Evolutionary conservation across 73 alveolate genomes (phyloP).

Genomic region (Diophrys sp.): DNA sequence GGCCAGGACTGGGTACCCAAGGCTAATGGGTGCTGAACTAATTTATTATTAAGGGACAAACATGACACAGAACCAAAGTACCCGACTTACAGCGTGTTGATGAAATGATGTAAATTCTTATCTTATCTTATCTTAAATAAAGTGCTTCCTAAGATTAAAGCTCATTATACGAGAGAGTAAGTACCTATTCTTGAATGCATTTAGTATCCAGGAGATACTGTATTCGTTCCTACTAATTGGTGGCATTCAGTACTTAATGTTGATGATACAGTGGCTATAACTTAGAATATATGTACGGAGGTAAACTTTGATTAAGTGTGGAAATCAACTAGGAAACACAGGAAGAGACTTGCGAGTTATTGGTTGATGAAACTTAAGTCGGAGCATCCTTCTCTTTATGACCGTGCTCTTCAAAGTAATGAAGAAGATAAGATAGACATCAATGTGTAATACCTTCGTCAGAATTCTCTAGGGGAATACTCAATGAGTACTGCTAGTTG

Average conservation of each 20-base stretch:
- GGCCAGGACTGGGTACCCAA: too few relatives aligned
- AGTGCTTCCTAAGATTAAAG: too few relatives aligned
- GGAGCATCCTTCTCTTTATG: slow-evolving; percentile 31
- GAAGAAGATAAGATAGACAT: slow-evolving; percentile 58
- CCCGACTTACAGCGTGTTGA: too few relatives aligned
- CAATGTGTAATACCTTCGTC: slow-evolving; percentile 2
- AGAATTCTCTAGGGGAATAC: background rate
- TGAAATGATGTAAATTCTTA: too few relatives aligned
- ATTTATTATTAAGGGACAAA: too few relatives aligned
- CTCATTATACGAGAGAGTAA: too few relatives aligned
- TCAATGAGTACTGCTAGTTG: background rate
- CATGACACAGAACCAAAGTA: too few relatives aligned
- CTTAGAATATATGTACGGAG: slow-evolving; percentile 65
- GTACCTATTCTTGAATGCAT: background rate
- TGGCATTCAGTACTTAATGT: slow-evolving; percentile 95
- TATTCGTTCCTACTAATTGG: slow-evolving; percentile 92
- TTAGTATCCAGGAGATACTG: slow-evolving; percentile 76
- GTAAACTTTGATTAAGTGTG: slow-evolving; percentile 74
- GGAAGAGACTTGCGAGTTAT: slow-evolving; percentile 60
- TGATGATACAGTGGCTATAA: slow-evolving; percentile 86
- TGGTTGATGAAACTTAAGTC: slow-evolving; percentile 43
- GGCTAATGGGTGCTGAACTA: too few relatives aligned
- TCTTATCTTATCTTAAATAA: too few relatives aligned
- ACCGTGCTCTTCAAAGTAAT: slow-evolving; percentile 59
- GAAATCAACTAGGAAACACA: slow-evolving; percentile 54